Percentiles rank a stretch among this genome's conserved stretches.
Conservation (phyloP, 352 stramenopile genomes). For the Globisporangium canariense region DNA sequence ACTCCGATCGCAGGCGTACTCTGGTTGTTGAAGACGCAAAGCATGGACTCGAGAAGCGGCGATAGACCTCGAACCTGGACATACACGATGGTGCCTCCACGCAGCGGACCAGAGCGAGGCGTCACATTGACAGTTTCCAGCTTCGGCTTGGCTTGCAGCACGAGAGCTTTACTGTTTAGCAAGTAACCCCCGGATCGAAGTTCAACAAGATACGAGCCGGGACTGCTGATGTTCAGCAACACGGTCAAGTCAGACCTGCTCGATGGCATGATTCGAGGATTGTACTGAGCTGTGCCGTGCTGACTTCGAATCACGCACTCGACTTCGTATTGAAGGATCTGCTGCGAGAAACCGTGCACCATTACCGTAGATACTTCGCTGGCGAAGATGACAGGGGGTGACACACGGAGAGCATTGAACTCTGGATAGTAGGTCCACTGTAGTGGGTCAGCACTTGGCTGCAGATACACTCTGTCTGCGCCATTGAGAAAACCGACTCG, state of each 20-base stretch:
- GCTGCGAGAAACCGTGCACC: slow-evolving; percentile 5
- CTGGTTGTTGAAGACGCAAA: slow-evolving; percentile 27
- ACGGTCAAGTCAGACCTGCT: not conserved
- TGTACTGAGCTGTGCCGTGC: not conserved
- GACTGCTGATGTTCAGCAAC: not conserved
- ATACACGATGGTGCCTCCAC: slow-evolving; percentile 27
- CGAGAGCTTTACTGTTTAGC: not conserved
- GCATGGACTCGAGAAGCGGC: slow-evolving; percentile 14
- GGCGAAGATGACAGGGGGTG: slow-evolving; percentile 1
- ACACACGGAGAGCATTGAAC: not conserved
- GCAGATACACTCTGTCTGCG: not conserved
- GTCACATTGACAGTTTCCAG: not conserved
- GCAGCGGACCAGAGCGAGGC: slow-evolving; percentile 18
- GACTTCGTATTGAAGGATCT: not conserved
- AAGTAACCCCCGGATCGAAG: slow-evolving; percentile 1
- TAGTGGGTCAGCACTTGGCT: not conserved
- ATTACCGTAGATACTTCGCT: not conserved
- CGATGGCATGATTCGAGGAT: not conserved
- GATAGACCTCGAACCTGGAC: slow-evolving; percentile 14
- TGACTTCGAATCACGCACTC: slow-evolving; percentile 4
- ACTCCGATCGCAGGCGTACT: slow-evolving; percentile 6
- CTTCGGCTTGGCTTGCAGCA: slow-evolving; percentile 2
- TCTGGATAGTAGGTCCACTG: slow-evolving; percentile 11
- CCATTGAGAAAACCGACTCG: not conserved
- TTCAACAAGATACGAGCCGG: slow-evolving; percentile 6